These are phyloP conservation scores for Aspergillus sparsus DNA, from an alignment of 495 filamentous ascomycete genomes.

Conservation along the genomic window DNA sequence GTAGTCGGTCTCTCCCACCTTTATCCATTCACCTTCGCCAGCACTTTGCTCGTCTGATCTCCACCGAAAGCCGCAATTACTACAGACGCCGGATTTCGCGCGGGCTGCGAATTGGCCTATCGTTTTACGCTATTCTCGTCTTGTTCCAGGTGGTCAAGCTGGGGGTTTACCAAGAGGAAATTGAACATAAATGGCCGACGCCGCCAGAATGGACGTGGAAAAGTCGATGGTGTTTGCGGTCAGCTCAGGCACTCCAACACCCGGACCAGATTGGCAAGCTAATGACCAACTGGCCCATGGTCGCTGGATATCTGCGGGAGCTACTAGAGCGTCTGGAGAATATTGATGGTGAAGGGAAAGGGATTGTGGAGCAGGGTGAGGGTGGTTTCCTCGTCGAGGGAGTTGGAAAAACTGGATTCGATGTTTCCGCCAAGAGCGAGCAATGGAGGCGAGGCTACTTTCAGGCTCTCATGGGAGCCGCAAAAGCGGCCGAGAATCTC, in stretches of 20 bases:
- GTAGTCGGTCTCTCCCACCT: conserved; percentile 36
- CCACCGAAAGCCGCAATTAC: conserved; percentile 71
- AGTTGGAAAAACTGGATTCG: conserved; percentile 59
- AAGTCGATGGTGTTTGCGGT: conserved; percentile 60
- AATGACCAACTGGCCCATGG: conserved; percentile 64
- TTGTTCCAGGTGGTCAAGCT: conserved; percentile 55
- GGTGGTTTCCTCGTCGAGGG: conserved; percentile 57
- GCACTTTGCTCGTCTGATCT: conserved; percentile 67
- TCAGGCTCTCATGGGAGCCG: conserved; percentile 72
- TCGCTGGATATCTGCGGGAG: conserved; percentile 54
- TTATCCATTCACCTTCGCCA: conserved; percentile 48
- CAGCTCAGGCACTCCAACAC: conserved; percentile 57
- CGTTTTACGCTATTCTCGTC: conserved; percentile 55
- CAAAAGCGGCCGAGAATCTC: conserved; percentile 73
- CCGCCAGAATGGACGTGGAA: conserved; percentile 72
- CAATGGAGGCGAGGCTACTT: conserved; percentile 83
- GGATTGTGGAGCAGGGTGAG: conserved; percentile 56
- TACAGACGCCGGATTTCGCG: conserved; percentile 63
- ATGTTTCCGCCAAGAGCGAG: conserved; percentile 73
- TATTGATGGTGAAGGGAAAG: conserved; percentile 63
- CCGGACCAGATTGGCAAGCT: conserved; percentile 49
- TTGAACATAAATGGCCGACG: conserved; percentile 73
- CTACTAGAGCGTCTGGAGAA: conserved; percentile 65
- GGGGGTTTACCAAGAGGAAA: conserved; percentile 64
- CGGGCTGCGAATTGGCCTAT: conserved; percentile 58